Evolutionary conservation across 2,329 filamentous ascomycete species (phyloP), one percentile per base, ranked within the genome.

Genomic region (Hypoxylon rubiginosum): DNA sequence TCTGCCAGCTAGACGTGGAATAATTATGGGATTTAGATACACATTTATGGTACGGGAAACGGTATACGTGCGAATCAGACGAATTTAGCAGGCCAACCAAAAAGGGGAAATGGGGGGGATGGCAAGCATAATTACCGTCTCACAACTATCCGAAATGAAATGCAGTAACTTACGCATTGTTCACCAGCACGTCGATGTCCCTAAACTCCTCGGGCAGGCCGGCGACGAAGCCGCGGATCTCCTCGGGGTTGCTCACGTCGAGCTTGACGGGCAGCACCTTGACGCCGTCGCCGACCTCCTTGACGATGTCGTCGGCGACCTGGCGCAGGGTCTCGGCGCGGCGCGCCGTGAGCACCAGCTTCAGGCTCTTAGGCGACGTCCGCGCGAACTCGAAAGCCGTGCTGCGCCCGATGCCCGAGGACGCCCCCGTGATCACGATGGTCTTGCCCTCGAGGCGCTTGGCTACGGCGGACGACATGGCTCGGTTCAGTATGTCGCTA

Each of bases 401-500:
- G 73, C 87, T 88, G 60, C 86, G 88, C 24, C 96, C 96, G 79
- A 99, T 98, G 67, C 96, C 96, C 19, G 93, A 97, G 3, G 92
- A 96, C 32, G 96, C 96, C 61, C 96, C 96, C 4, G 96, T 98
- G 69, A 99, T 88, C 62, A 98, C 81, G 64, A 98, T 85, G 4
- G 94, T 98, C 84, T 98, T 98, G 86, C 94, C 94, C 75, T 91
- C 87, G 66, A 99, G 92, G 82, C 95, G 94, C 79, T 93, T 91
- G 69, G 86, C 86, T 81, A 91, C 89, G 41, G 92, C 87, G 51
- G 85, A 80, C 36, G 74, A 68, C 84, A 86, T 86, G 67, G 76
- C 80, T 73, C 76, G 65, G 60, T 58, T 68, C n/a, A 57, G 45
- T 39, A 46, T 19, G 34, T 39, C 32, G 19, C 13, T 55, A 7